Evolutionary conservation across 768 basidiomycete genomes (phyloP).

Genomic region (Tylopilus cervinicoccineus): DNA sequence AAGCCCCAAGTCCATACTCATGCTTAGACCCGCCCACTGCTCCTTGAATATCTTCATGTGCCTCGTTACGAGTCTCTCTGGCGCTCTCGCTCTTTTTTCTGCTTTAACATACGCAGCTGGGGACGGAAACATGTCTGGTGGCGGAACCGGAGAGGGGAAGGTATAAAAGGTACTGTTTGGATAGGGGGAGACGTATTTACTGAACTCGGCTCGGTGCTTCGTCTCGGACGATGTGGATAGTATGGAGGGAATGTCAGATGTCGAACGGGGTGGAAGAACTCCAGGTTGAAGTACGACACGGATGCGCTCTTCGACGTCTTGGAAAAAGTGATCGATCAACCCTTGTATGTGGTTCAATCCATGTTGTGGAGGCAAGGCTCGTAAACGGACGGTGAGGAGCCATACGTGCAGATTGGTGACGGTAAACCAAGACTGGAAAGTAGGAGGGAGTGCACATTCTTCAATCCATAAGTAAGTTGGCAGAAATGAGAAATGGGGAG

Average conservation of each 20-base stretch:
- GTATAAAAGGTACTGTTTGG: constrained; percentile 24
- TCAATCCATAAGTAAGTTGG: not conserved
- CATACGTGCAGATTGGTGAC: constrained; percentile 90
- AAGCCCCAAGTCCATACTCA: constrained; percentile 77
- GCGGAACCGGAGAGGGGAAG: constrained; percentile 24
- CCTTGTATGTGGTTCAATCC: constrained; percentile 72
- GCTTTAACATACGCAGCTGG: constrained; percentile 26
- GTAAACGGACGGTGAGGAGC: constrained; percentile 84
- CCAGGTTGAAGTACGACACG: constrained; percentile 71
- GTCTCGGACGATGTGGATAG: constrained; percentile 1
- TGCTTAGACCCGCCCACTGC: constrained; percentile 81
- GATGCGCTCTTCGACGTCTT: constrained; percentile 88
- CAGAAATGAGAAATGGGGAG: not conserved
- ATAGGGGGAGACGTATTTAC: constrained; percentile 21
- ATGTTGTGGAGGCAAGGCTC: constrained; percentile 68
- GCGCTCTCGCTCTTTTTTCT: constrained; percentile 45
- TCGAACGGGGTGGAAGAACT: constrained; percentile 23
- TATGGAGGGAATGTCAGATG: constrained; percentile 10
- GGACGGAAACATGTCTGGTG: constrained; percentile 26
- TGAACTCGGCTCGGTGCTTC: constrained; percentile 21
- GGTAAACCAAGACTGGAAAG: constrained; percentile 97
- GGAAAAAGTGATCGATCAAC: constrained; percentile 92
- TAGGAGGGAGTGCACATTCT: constrained; percentile 86
- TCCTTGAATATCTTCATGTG: constrained; percentile 93
- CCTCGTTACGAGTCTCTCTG: constrained; percentile 73